Evolutionary conservation across 2,329 filamentous ascomycete species (phyloP).

Genomic region (Paramyrothecium roridum): DNA sequence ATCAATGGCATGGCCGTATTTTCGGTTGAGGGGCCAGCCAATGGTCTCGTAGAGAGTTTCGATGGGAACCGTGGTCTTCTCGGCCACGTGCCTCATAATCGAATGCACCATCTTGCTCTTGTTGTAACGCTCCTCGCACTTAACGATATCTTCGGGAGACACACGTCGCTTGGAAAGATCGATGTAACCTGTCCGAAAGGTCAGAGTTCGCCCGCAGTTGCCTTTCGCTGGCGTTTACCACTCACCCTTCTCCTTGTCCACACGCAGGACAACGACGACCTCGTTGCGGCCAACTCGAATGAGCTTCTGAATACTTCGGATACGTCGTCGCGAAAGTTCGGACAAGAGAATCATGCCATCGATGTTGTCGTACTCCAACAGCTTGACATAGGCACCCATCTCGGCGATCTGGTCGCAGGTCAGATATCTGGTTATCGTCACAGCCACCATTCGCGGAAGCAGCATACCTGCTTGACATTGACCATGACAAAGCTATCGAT

Average conservation of each 20-base stretch:
- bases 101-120: constrained; percentile 99
- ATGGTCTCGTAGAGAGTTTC: constrained; percentile 92
- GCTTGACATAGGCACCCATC: constrained; percentile 99
- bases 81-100: constrained; percentile 97
- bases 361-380: constrained; percentile 99
- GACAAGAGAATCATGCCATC: constrained; percentile 99
- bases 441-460: constrained; percentile 3
- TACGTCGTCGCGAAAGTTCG: constrained; percentile 96
- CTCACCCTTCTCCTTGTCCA: constrained; percentile 96
- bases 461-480: constrained; percentile 89
- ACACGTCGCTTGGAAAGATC: constrained; percentile 98
- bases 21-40: constrained; percentile 96
- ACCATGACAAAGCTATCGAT: constrained; percentile 99
- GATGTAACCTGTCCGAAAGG: constrained; percentile 65
- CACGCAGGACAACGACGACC: constrained; percentile 95
- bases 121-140: constrained; percentile 99
- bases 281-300: constrained; percentile 98
- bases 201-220: constrained; percentile 17
- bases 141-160: constrained; percentile 93
- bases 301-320: constrained; percentile 97
- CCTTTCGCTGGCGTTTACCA: constrained; percentile 5
- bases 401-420: constrained; percentile 74
- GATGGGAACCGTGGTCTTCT: constrained; percentile 94
- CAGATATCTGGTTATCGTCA: constrained; percentile 8
- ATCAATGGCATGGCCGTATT: constrained; percentile 93